These are phyloP conservation scores for Aspergillus biplanus DNA, from an alignment of 495 filamentous ascomycete genomes.

Conservation along the genomic window DNA sequence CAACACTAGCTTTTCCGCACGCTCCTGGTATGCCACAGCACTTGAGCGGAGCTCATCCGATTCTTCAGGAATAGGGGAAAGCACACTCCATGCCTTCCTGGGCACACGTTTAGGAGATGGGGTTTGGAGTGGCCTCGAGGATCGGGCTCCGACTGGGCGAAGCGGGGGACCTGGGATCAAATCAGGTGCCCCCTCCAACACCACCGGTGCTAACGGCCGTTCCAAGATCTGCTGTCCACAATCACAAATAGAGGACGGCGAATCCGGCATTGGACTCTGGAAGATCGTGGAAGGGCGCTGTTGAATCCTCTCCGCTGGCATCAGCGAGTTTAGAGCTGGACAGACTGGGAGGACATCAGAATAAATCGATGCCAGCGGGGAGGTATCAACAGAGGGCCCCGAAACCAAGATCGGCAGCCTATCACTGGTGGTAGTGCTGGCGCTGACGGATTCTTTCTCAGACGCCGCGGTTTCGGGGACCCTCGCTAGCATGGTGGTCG, in stretches of 20 bases:
- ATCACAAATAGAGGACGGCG: constrained; percentile 18
- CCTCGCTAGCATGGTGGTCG: constrained; percentile 16
- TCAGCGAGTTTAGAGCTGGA: neutral
- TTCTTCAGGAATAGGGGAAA: constrained; percentile 23
- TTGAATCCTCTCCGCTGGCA: constrained; percentile 10
- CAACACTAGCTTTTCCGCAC: neutral
- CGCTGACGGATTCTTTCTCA: constrained; percentile 3
- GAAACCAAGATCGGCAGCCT: constrained; percentile 9
- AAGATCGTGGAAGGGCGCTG: constrained; percentile 16
- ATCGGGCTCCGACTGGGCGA: constrained; percentile 14
- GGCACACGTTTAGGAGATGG: neutral
- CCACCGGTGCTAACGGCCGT: constrained; percentile 19
- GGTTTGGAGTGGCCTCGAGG: neutral
- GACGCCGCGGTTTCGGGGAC: constrained; percentile 14
- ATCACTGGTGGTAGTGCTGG: neutral
- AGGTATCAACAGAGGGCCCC: constrained; percentile 15
- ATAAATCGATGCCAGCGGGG: constrained; percentile 6
- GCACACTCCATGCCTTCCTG: neutral
- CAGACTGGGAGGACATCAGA: constrained; percentile 5
- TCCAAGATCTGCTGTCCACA: constrained; percentile 11
- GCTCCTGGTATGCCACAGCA: constrained; percentile 5
- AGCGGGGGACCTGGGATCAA: constrained; percentile 16
- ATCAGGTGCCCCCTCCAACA: constrained; percentile 19
- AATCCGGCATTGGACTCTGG: neutral
- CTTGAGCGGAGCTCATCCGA: constrained; percentile 19